Percentiles rank a stretch among this genome's conserved stretches.
phyloP scores from a whole-genome alignment of 371 early-diverging fungal species.

The Mucor irregularis region DNA sequence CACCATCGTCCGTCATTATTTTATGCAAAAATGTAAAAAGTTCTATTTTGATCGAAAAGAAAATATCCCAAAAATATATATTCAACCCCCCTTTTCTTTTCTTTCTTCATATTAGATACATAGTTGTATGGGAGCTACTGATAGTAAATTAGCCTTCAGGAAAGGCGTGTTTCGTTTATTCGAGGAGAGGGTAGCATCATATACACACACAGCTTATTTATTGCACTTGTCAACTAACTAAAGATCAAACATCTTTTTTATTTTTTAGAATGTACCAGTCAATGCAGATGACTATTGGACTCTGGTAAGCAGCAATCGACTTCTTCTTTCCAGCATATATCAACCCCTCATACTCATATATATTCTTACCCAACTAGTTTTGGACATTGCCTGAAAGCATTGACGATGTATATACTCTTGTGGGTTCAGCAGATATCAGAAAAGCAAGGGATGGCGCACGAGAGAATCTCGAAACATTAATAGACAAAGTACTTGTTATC shows the following conservation, averaged over 20 bases:
- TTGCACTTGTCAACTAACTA: background rate
- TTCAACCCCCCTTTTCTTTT: background rate
- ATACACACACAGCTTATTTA: background rate
- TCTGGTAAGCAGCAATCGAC: no score
- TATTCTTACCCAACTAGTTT: slow-evolving; percentile 38
- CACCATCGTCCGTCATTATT: no score
- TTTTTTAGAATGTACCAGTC: slow-evolving; percentile 61
- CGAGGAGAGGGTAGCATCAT: slow-evolving; percentile 62
- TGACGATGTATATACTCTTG: slow-evolving; percentile 83
- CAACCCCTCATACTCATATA: background rate
- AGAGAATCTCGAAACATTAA: slow-evolving; percentile 69
- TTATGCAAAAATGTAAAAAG: no score
- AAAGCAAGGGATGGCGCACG: slow-evolving; percentile 66
- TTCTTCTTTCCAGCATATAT: no score
- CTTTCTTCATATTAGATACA: background rate
- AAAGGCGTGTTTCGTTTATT: slow-evolving; percentile 76
- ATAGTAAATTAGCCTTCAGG: slow-evolving; percentile 81
- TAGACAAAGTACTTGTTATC: slow-evolving; percentile 61
- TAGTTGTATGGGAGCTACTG: slow-evolving; percentile 74
- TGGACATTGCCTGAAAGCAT: slow-evolving; percentile 74
- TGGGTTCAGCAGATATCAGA: slow-evolving; percentile 74
- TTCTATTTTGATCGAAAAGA: no score
- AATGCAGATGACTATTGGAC: slow-evolving; percentile 67
- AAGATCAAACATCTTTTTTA: no score
- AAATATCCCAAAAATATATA: background rate